Base-by-base conservation (phyloP, 1,284 basidiomycete species). In the Leccinum laetum region DNA sequence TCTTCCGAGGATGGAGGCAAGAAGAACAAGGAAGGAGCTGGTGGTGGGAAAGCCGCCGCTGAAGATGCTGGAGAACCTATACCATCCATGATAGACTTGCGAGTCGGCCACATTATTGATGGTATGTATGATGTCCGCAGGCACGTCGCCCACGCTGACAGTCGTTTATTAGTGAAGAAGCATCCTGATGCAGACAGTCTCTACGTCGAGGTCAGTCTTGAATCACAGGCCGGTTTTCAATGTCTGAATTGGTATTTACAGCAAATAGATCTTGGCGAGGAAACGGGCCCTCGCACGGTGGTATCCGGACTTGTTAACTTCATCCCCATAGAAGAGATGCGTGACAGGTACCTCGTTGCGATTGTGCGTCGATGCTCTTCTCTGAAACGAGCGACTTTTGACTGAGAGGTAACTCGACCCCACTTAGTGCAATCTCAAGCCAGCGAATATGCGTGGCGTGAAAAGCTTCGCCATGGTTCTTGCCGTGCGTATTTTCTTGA, bases 381-480 rank as follows among this genome's bases (percentile, higher is more conserved):
- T 53, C 18, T 16, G 37, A 64, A 53, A 11, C 8, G 53, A 10
- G 35, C 29, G 29, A 13, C 24, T 21, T 7, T 46, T 41, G 60
- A 32, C 53, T 16, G 39, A 68, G 29, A 49, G 41, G 6, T 65
- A 39, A 52, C 55, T 37, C 59, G 61, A 58, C 62, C 3, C 66
- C 9, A 14, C 37, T 5, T 65, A 93, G 90, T 95, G 95, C 79
- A 98, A 98, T 78, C 80, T 99, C 67, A 98, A 99, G 79, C 96
- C 96, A 5, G 96, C 93, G 16, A 92, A 84, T 70, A 98, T 99
- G 96, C 89, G 96, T 64, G 96, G 96, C 5, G 88, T 98, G 69
- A 98, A 97, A 81, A 96, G 94, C 68, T 96, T 92, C 72, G 96
- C 94, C 32, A 98, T 99, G 96, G 92, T 99, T 39, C 89, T 99